Evolutionary conservation across 2,329 filamentous ascomycete genomes (phyloP).

Genomic region (Apiospora pterosperma): DNA sequence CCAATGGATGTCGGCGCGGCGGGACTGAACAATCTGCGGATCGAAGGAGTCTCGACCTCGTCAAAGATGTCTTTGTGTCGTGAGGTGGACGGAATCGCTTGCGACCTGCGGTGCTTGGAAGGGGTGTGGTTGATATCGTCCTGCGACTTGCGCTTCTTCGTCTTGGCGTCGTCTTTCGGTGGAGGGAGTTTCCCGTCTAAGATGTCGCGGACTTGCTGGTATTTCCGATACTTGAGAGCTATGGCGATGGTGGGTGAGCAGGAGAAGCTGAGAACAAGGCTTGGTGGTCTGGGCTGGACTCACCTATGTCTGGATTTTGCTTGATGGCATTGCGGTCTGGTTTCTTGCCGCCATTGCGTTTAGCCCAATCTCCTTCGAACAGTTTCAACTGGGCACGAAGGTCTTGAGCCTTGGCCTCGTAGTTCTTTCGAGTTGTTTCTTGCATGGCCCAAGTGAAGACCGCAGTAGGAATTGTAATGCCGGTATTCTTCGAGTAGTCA

Average conservation of each 20-base stretch:
- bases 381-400: slow-evolving; percentile 69
- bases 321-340: slow-evolving; percentile 75
- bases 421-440: slow-evolving; percentile 36
- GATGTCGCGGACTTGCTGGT: slow-evolving; percentile 62
- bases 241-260: slow-evolving; percentile 1
- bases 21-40: slow-evolving; percentile 59
- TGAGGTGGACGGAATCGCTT: slow-evolving; percentile 45
- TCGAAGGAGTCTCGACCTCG: slow-evolving; percentile 51
- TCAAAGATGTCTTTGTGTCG: slow-evolving; percentile 26
- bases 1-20: slow-evolving; percentile 60
- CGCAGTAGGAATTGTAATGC: neutral
- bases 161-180: slow-evolving; percentile 15
- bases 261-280: neutral
- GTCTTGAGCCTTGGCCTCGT: slow-evolving; percentile 47
- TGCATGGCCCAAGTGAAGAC: slow-evolving; percentile 37
- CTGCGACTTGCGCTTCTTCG: slow-evolving; percentile 37
- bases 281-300: slow-evolving; percentile 10
- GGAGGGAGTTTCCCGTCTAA: slow-evolving; percentile 49
- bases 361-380: slow-evolving; percentile 70
- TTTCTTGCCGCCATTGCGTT: slow-evolving; percentile 62
- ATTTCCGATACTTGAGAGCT: slow-evolving; percentile 76
- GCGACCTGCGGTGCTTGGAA: slow-evolving; percentile 46
- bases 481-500: neutral
- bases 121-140: slow-evolving; percentile 39
- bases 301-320: slow-evolving; percentile 67